Evolutionary conservation across 257 asterid species (phyloP).

Genomic region (Solanum lycopersicoides): DNA sequence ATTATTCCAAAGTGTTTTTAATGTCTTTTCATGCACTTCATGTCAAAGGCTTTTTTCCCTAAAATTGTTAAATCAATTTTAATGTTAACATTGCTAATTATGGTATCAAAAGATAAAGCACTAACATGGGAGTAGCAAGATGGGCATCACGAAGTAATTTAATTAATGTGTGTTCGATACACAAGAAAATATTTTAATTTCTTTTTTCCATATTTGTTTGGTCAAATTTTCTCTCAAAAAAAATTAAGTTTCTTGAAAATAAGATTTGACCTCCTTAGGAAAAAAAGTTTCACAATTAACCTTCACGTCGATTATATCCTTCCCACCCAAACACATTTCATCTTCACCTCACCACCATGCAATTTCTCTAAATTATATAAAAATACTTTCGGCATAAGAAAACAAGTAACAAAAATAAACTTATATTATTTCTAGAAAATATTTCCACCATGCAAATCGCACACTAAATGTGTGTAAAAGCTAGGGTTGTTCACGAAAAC

Average conservation of each 20-base stretch:
- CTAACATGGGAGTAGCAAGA: conserved; percentile 22
- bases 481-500: neutral
- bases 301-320: neutral
- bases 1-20: neutral
- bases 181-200: neutral
- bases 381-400: neutral
- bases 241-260: neutral
- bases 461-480: neutral
- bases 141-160: neutral
- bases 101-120: conserved; percentile 30
- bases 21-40: conserved; percentile 18
- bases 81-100: conserved; percentile 24
- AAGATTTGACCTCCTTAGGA: neutral
- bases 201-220: neutral
- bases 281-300: neutral
- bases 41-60: neutral
- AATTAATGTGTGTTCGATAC: neutral
- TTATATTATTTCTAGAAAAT: neutral
- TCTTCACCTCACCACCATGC: neutral
- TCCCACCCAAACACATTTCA: neutral
- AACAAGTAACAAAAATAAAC: neutral
- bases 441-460: neutral
- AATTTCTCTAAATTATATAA: neutral
- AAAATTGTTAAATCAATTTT: neutral
- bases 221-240: neutral